These are phyloP conservation scores for Aspergillus sp. DNA, from an alignment of 2,329 filamentous ascomycete genomes.

Conservation along the genomic window DNA sequence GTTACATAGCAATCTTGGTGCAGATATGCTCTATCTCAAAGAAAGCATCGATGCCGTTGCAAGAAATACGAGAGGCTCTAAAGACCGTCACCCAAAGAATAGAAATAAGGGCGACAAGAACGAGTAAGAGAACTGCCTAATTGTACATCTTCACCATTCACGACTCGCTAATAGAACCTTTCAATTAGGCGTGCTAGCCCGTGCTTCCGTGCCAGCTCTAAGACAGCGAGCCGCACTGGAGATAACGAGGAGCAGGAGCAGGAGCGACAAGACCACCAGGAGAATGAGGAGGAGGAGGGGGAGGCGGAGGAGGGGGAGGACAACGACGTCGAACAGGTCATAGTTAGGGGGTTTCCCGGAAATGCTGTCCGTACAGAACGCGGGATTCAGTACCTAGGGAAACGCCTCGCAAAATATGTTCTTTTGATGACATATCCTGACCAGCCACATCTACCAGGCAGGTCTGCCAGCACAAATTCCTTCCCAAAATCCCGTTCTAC, in stretches of 20 bases:
- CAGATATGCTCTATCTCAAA: constrained; percentile 96
- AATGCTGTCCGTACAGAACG: constrained; percentile 90
- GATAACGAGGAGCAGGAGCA: not conserved
- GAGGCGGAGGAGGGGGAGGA: not conserved
- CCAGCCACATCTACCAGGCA: constrained; percentile 76
- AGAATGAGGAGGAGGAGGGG: too few species aligned
- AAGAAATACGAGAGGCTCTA: constrained; percentile 61
- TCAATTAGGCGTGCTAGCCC: not conserved
- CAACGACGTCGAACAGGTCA: constrained; percentile 66
- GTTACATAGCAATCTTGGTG: constrained; percentile 89
- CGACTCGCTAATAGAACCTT: not conserved
- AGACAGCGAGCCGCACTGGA: not conserved
- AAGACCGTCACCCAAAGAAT: constrained; percentile 34
- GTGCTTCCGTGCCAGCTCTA: not conserved
- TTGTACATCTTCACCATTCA: not conserved
- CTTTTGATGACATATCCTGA: constrained; percentile 90
- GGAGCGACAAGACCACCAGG: too few species aligned
- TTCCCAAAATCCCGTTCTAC: constrained; percentile 50
- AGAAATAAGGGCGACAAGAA: constrained; percentile 48
- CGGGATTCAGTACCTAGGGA: constrained; percentile 95
- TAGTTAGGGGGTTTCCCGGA: constrained; percentile 85
- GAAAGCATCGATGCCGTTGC: constrained; percentile 90
- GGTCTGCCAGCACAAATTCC: constrained; percentile 52
- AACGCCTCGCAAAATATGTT: constrained; percentile 87
- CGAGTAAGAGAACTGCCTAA: constrained; percentile 6